Conservation (phyloP, 805 yeast species). For the Schwanniomyces occidentalis region DNA sequence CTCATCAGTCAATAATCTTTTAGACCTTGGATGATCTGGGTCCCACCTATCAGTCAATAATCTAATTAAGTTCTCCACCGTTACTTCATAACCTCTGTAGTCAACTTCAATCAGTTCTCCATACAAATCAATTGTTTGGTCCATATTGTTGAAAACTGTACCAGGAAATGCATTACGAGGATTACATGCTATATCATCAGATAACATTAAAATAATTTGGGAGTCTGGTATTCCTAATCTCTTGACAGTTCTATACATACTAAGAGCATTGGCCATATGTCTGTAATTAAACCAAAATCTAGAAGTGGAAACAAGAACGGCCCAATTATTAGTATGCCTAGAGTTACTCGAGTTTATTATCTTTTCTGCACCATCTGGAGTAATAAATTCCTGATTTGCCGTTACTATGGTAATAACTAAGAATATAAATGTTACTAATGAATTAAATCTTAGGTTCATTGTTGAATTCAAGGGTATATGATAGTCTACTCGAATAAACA, state of each 20-base stretch:
- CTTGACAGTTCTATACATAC: slow-evolving; percentile 94
- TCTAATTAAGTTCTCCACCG: slow-evolving; percentile 94
- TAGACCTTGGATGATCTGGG: slow-evolving; percentile 88
- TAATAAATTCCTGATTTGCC: slow-evolving; percentile 12
- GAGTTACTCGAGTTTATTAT: slow-evolving; percentile 25
- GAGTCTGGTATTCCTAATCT: slow-evolving; percentile 97
- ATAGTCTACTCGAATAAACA: too few relatives aligned
- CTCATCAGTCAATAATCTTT: slow-evolving; percentile 88
- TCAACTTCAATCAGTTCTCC: slow-evolving; percentile 96
- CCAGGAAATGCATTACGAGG: slow-evolving; percentile 96
- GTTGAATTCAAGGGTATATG: too few relatives aligned
- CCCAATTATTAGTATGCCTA: slow-evolving; percentile 69
- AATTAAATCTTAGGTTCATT: too few relatives aligned
- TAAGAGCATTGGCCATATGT: slow-evolving; percentile 94
- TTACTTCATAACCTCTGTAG: slow-evolving; percentile 95
- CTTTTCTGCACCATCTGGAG: slow-evolving; percentile 21
- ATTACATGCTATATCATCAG: slow-evolving; percentile 97
- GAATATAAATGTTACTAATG: too few relatives aligned
- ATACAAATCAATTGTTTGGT: slow-evolving; percentile 86
- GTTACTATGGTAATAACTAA: too few relatives aligned
- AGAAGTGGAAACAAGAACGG: slow-evolving; percentile 93
- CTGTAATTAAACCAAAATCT: slow-evolving; percentile 98
- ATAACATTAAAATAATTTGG: slow-evolving; percentile 91
- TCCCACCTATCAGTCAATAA: slow-evolving; percentile 95
- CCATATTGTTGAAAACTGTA: slow-evolving; percentile 90